Evolutionary conservation across 2,329 filamentous ascomycete genomes (phyloP).

Genomic region (Alternaria angustiovoidea): DNA sequence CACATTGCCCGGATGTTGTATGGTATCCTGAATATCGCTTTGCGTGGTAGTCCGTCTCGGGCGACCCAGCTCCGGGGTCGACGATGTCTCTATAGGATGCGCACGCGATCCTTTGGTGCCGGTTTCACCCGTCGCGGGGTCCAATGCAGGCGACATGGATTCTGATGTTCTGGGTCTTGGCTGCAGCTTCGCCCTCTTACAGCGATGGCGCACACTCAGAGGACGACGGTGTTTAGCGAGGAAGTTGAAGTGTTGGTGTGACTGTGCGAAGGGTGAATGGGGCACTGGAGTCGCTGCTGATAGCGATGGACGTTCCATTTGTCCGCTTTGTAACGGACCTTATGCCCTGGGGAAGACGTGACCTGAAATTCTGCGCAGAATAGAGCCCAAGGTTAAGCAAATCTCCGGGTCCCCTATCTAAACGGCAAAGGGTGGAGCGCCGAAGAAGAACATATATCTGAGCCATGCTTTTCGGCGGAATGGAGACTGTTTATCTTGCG

Average conservation of each 20-base stretch:
- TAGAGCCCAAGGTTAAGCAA: constrained; percentile 41
- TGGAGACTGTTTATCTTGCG: constrained; percentile 16
- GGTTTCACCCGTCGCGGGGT: constrained; percentile 46
- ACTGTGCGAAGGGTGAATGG: constrained; percentile 29
- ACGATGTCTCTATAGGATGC: constrained; percentile 25
- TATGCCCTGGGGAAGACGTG: constrained; percentile 41
- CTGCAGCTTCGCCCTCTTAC: constrained; percentile 48
- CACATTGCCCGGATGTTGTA: constrained; percentile 71
- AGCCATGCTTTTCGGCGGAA: constrained; percentile 29
- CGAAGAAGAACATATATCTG: constrained; percentile 23
- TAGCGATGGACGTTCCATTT: constrained; percentile 46
- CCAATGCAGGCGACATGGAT: constrained; percentile 42
- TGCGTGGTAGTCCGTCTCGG: constrained; percentile 42
- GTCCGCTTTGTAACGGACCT: constrained; percentile 46
- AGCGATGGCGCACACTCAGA: constrained; percentile 38
- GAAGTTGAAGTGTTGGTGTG: constrained; percentile 25
- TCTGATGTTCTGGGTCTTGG: constrained; percentile 42
- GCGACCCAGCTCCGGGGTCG: constrained; percentile 28
- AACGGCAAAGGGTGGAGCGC: constrained; percentile 7
- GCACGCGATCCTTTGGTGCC: constrained; percentile 31
- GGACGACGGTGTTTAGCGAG: constrained; percentile 28
- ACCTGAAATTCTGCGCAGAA: constrained; percentile 50
- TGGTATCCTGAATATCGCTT: constrained; percentile 60
- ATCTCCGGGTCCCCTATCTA: constrained; percentile 15
- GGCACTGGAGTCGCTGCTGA: constrained; percentile 34